phyloP scores from a whole-genome alignment of 2,329 filamentous ascomycete species.

The Aspergillus versicolor region DNA sequence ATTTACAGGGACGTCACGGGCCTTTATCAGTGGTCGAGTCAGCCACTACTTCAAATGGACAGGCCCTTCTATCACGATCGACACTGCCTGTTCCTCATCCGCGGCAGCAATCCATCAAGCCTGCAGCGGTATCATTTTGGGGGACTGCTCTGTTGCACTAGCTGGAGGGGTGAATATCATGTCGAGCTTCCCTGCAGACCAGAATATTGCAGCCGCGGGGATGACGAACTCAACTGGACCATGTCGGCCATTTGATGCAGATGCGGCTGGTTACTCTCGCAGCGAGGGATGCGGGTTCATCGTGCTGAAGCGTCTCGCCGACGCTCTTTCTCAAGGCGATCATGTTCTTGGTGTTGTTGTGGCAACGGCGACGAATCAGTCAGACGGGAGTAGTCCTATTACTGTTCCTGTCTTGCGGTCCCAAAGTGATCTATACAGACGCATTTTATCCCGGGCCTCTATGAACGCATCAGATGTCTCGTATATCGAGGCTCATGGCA shows the following conservation, averaged over 20 bases:
- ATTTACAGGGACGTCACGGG: conserved; percentile 20
- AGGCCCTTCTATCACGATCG: conserved; percentile 23
- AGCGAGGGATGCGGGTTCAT: conserved; percentile 8
- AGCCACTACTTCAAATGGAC: conserved; percentile 46
- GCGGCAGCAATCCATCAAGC: conserved; percentile 9
- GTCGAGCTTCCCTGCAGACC: conserved; percentile 18
- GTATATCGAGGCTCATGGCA: conserved; percentile 35
- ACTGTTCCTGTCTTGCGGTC: conserved; percentile 17
- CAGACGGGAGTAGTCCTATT: conserved; percentile 18
- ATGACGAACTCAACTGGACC: conserved; percentile 5
- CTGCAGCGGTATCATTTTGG: not conserved
- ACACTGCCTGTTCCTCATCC: conserved; percentile 27
- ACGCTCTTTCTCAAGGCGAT: conserved; percentile 47
- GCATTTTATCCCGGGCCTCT: conserved; percentile 18
- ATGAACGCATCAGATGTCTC: conserved; percentile 23
- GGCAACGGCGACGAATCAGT: conserved; percentile 28
- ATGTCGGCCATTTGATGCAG: conserved; percentile 8
- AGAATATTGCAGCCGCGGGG: not conserved
- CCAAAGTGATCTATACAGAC: conserved; percentile 27
- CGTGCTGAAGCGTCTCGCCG: conserved; percentile 31
- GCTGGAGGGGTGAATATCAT: conserved; percentile 37
- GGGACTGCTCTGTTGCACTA: conserved; percentile 4
- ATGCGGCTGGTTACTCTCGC: conserved; percentile 12
- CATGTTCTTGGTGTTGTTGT: conserved; percentile 45
- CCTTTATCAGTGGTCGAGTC: conserved; percentile 28